Percentiles rank a stretch among this genome's conserved stretches.
phyloP scores from a whole-genome alignment of 495 filamentous ascomycete species.

The Neurospora sp. region DNA sequence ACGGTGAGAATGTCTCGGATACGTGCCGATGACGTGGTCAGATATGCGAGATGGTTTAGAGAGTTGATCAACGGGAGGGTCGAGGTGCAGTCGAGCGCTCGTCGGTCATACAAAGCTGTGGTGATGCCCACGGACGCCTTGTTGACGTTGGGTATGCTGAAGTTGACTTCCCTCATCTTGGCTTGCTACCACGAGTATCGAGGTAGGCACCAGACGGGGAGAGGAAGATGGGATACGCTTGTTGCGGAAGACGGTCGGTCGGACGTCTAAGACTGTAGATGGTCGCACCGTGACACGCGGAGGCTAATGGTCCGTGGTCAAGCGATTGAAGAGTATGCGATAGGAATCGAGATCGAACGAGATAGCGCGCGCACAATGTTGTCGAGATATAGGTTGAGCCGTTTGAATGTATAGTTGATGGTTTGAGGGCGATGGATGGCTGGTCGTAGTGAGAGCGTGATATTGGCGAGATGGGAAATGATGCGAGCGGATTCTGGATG shows the following conservation, averaged over 20 bases:
- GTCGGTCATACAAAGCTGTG: conserved; percentile 92
- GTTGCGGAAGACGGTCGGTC: neutral
- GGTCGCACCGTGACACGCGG: neutral
- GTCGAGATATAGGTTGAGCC: neutral
- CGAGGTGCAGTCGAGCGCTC: conserved; percentile 95
- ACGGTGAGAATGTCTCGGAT: conserved; percentile 96
- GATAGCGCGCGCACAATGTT: neutral
- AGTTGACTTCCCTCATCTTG: conserved; percentile 98
- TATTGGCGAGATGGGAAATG: neutral
- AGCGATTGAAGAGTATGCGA: neutral
- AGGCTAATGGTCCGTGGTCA: neutral
- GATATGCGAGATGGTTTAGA: conserved; percentile 93
- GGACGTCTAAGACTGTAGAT: neutral
- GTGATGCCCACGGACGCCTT: conserved; percentile 99
- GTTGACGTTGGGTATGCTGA: conserved; percentile 98
- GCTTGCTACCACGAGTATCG: conserved; percentile 18
- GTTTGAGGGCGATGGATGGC: neutral
- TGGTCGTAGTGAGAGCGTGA: neutral
- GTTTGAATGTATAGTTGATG: neutral
- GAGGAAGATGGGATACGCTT: conserved; percentile 1
- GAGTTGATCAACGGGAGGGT: conserved; percentile 97
- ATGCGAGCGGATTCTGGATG: neutral
- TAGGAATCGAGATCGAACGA: neutral
- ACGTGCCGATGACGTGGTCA: conserved; percentile 95
- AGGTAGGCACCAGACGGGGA: conserved; percentile 25